Evolutionary conservation across 495 filamentous ascomycete species (phyloP).

Genomic region (Talaromyces nanjingensis): DNA sequence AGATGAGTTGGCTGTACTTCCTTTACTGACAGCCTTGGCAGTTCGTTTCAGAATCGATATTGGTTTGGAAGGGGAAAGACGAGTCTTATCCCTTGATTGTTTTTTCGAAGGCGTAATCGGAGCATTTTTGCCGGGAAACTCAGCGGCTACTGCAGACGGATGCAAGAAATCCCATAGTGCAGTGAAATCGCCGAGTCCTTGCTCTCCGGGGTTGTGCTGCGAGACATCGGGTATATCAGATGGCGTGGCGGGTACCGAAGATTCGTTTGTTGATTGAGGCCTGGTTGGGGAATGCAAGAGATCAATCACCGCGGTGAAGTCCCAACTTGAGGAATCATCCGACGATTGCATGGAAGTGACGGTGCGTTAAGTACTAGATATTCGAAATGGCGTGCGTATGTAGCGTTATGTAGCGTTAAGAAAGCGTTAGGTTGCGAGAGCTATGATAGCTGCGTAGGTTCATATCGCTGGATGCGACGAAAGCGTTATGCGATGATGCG

Average conservation of each 20-base stretch:
- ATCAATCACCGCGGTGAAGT: constrained; percentile 42
- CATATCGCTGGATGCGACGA: not conserved
- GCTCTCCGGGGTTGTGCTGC: constrained; percentile 3
- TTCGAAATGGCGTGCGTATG: not conserved
- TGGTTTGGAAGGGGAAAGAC: not conserved
- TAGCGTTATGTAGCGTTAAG: not conserved
- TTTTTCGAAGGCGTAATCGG: not conserved
- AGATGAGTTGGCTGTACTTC: not conserved
- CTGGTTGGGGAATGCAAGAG: constrained; percentile 36
- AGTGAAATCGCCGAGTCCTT: constrained; percentile 32
- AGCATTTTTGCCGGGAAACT: not conserved
- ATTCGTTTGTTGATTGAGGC: not conserved
- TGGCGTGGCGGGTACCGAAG: not conserved
- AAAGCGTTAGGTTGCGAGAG: not conserved
- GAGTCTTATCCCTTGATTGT: not conserved
- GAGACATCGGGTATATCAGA: not conserved
- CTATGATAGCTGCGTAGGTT: not conserved
- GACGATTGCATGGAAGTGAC: constrained; percentile 16
- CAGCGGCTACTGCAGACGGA: not conserved
- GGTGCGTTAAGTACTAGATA: not conserved
- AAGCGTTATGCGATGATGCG: not conserved
- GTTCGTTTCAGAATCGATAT: constrained; percentile 10
- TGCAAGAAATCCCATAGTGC: constrained; percentile 29
- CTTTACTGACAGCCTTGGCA: constrained; percentile 3
- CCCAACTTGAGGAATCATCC: constrained; percentile 31